These are phyloP conservation scores for Neurospora sp. DNA, from an alignment of 2,329 filamentous ascomycete species.

Conservation along the genomic window DNA sequence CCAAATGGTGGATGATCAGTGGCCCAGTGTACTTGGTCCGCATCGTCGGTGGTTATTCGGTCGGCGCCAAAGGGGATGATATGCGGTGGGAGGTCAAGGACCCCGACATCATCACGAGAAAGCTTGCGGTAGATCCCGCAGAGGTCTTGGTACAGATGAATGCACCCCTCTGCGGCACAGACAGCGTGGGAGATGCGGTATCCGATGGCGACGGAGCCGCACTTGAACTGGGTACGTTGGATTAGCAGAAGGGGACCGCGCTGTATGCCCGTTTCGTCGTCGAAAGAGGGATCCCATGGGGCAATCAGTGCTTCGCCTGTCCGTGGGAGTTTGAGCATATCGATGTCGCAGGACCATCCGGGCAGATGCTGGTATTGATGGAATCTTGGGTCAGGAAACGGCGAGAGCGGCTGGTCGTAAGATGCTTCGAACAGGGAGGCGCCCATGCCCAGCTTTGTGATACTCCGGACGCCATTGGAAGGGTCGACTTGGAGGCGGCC, in stretches of 20 bases:
- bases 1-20: not conserved
- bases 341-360: not conserved
- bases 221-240: not conserved
- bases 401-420: not conserved
- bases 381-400: not conserved
- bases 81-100: not conserved
- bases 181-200: not conserved
- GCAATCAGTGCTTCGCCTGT: not conserved
- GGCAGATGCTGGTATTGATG: too few species aligned
- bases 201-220: not conserved
- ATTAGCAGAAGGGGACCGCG: not conserved
- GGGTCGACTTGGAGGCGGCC: not conserved
- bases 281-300: not conserved
- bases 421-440: not conserved
- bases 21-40: too few species aligned
- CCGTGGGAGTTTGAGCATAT: not conserved
- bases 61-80: not conserved
- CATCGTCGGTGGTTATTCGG: not conserved
- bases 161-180: not conserved
- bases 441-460: not conserved
- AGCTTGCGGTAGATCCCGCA: not conserved
- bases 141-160: not conserved
- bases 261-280: not conserved
- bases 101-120: not conserved
- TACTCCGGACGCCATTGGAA: not conserved